Evolutionary conservation across 2,329 filamentous ascomycete species (phyloP).

Genomic region (Zymoseptoria tritici): DNA sequence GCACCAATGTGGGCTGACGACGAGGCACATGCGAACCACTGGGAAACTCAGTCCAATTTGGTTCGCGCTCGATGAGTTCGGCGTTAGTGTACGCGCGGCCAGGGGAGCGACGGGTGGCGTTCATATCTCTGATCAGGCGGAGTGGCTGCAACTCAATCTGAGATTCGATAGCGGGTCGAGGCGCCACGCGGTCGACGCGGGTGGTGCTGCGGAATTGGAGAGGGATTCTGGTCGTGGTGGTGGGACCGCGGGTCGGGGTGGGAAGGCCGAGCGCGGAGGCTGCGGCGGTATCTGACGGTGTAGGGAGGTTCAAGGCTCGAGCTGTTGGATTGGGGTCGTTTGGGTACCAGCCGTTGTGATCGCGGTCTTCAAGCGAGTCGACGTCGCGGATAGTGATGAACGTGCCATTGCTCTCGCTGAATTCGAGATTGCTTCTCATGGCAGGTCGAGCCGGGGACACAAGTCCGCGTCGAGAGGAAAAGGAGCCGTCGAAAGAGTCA

Average conservation of each 20-base stretch:
- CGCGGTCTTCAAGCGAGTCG: background rate
- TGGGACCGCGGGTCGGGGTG: background rate
- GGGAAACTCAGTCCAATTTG: background rate
- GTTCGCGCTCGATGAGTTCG: background rate
- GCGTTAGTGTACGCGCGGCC: background rate
- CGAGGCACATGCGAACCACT: background rate
- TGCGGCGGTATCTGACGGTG: background rate
- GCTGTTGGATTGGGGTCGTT: background rate
- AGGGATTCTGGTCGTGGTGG: background rate
- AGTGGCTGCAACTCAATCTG: conserved; percentile 2
- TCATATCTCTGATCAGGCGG: conserved; percentile 5
- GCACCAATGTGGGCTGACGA: background rate
- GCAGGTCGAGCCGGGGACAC: background rate
- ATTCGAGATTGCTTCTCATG: background rate
- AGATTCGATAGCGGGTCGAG: background rate
- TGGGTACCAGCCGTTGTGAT: background rate
- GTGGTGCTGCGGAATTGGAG: background rate
- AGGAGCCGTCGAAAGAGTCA: background rate
- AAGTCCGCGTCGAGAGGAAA: background rate
- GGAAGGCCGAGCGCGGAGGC: background rate
- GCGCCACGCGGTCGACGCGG: background rate
- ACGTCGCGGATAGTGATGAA: conserved; percentile 1
- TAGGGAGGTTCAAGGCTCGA: background rate
- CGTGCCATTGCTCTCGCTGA: background rate
- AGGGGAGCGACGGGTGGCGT: background rate